Evolutionary conservation across 2,329 filamentous ascomycete species (phyloP), one percentile per base, ranked within the genome.

Genomic region (Botrytis deweyae): DNA sequence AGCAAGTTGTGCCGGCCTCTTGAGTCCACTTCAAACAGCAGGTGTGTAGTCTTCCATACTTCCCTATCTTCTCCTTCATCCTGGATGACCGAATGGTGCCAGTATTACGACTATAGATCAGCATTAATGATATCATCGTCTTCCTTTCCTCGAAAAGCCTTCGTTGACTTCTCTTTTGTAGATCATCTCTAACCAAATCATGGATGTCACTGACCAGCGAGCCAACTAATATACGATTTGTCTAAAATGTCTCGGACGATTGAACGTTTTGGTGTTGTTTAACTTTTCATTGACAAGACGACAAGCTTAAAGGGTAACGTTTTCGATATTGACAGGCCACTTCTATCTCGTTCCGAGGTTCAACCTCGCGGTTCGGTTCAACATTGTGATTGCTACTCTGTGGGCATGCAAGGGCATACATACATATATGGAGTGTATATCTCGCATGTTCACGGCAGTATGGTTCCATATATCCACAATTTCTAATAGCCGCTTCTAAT

Each of bases 121-220:
- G 38, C 65, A 40, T 29, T 40, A 29, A 58, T 68, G 66, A 68
- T 68, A 68, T 68, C 66, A 68, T 52, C 25, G n/a, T 55, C 49
- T 10, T 58, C 36, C 49, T 29, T 7, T 12, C 5, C 40, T 58
- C n/a, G n/a, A 29, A 58, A 58, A 42, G 20, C 66, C 49, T 68
- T 68, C 46, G 36, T 33, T 67, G n/a, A n/a, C 33, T 40, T 20
- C 36, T 49, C 33, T 25, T 44, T 67, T 46, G 44, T 52, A 68
- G 49, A 68, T 55, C 36, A 55, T 58, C 36, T 68, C 36, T n/a
- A 68, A 40, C 7, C 36, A 68, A 68, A 68, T 68, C 66, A 58
- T 58, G 66, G 46, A 58, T 68, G 66, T 68, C 66, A 68, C 66
- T 58, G 66, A 36, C 66, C 66, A 68, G 25, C 66, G 36, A 58